Base-by-base conservation (phyloP, 2,329 filamentous ascomycete genomes). In the Coleophoma cylindrospora region DNA sequence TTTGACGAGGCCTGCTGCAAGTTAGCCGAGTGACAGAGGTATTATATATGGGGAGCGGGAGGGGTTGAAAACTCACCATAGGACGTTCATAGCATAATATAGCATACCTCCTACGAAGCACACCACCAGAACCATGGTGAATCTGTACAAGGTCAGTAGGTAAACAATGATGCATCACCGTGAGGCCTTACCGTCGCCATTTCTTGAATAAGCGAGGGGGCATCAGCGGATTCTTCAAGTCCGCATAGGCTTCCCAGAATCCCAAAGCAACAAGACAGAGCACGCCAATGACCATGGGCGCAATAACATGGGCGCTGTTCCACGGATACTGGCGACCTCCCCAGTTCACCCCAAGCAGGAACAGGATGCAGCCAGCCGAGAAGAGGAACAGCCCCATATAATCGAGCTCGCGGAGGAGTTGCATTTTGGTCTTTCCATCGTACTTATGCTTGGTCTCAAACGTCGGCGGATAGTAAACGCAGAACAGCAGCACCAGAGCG, bases 381-480 rank as follows among this genome's bases (percentile, higher is more conserved):
- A 65, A 64, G 34, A 66, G 57, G 11, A 70, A 56, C 43, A 74
- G 68, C 13, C 73, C 74, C 27, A 73, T 48, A 51, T 66, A 72
- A 57, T 77, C 77, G 13, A 79, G 65, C 48, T 70, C 65, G 54
- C 66, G 70, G 32, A 72, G 54, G 54, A 68, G 64, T 51, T 71
- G 61, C 56, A 63, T 53, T 45, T 62, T 63, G 4, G 66, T 65
- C 57, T 66, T 56, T 19, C 66, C 56, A 57, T 69, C 74, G 3
- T 45, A 27, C 8, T 55, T 49, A 57, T 66, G 64, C 52, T 66
- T 66, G 7, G 61, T 63, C 11, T 36, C 57, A 61, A 50, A 66
- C 57, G 65, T 68, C 0, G 75, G 73, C 21, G 73, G 74, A 53
- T 70, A 68, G 61, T 76, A 77, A 49, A 73, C 70, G 53, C 73